Percentiles rank a stretch among this genome's conserved stretches.
Evolutionary conservation across 352 stramenopile genomes (phyloP).

Genomic region (Blastocystis hominis): DNA sequence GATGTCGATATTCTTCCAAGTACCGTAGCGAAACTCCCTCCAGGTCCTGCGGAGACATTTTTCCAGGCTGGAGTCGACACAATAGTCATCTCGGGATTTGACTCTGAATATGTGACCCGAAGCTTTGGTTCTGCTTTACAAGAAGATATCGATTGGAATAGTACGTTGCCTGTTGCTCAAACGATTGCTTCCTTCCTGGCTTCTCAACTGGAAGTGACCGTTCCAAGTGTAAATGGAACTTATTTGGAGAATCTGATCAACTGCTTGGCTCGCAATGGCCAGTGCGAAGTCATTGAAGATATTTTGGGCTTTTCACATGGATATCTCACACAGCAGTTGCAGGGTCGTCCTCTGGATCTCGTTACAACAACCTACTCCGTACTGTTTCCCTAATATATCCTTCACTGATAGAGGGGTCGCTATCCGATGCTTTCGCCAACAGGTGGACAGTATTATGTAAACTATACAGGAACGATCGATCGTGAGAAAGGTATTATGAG

Average conservation of each 20-base stretch:
- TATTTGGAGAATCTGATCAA: not conserved
- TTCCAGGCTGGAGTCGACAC: constrained; percentile 15
- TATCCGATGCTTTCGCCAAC: constrained; percentile 20
- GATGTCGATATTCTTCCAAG: not conserved
- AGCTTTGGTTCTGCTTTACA: not conserved
- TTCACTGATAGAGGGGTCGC: not conserved
- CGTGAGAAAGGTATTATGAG: not conserved
- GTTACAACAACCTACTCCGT: not conserved
- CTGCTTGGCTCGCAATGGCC: not conserved
- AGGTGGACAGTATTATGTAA: not conserved
- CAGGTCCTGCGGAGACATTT: constrained; percentile 15
- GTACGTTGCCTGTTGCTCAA: not conserved
- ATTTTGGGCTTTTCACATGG: not conserved
- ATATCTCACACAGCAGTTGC: not conserved
- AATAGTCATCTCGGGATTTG: constrained; percentile 12
- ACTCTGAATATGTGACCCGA: not conserved
- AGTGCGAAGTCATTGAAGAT: not conserved
- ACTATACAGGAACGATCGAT: constrained; percentile 23
- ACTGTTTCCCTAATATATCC: not conserved
- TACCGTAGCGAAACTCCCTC: not conserved
- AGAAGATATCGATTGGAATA: not conserved
- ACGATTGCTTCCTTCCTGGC: not conserved
- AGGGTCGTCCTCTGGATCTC: not conserved
- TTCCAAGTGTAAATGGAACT: not conserved
- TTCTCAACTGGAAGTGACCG: not conserved